These are phyloP conservation scores for Acanthamoeba rhysodes DNA, from an alignment of 208 protist genomes.

Conservation along the genomic window DNA sequence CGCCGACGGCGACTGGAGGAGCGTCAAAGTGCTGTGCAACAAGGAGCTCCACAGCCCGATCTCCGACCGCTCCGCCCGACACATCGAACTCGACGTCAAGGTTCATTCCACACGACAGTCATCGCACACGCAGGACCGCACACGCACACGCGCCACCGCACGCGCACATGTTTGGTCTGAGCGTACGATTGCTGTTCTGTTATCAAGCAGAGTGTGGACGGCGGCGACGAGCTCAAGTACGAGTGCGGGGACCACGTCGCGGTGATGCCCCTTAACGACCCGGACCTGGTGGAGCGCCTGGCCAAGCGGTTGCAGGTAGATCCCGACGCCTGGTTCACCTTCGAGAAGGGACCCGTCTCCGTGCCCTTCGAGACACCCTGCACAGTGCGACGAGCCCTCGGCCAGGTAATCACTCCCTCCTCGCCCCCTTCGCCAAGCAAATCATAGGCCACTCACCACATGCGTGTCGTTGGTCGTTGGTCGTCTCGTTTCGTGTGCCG, in stretches of 20 bases:
- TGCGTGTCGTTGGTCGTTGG: too few relatives aligned
- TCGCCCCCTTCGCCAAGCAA: too few relatives aligned
- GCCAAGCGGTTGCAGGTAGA: constrained; percentile 22
- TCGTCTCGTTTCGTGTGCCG: too few relatives aligned
- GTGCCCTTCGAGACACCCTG: constrained; percentile 35
- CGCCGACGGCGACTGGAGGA: neutral
- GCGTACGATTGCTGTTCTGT: too few relatives aligned
- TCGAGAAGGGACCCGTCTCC: neutral
- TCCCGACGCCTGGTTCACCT: constrained; percentile 5
- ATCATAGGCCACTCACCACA: too few relatives aligned
- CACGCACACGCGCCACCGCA: neutral
- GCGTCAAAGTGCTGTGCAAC: neutral
- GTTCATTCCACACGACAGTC: neutral
- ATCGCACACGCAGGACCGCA: neutral
- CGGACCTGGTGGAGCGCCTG: neutral
- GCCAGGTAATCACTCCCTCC: too few relatives aligned
- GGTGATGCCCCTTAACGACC: constrained; percentile 2
- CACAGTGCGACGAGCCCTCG: constrained; percentile 7
- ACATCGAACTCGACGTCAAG: neutral
- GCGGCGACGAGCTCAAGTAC: neutral
- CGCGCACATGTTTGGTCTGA: too few relatives aligned
- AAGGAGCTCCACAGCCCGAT: neutral
- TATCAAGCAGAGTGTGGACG: neutral
- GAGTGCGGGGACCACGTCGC: constrained; percentile 50
- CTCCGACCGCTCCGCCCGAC: constrained; percentile 2